Percentiles rank a stretch among this genome's conserved stretches.
Evolutionary conservation across 768 basidiomycete genomes (phyloP).

Genomic region (Grammothele lineata): DNA sequence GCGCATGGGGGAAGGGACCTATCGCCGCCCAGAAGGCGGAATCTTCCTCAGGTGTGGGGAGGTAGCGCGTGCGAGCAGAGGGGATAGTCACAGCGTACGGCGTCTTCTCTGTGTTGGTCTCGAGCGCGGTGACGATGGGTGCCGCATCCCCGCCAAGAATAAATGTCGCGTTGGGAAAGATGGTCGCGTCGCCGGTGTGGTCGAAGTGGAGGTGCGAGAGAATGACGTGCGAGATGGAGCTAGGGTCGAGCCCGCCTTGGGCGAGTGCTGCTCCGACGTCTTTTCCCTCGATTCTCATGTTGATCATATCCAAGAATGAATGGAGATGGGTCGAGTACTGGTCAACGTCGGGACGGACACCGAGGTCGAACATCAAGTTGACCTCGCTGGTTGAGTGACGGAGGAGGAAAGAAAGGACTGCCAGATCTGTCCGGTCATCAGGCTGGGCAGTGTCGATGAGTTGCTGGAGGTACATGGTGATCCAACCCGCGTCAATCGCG

Average conservation of each 20-base stretch:
- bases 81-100: slow-evolving; percentile 15
- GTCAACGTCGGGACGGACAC: slow-evolving; percentile 41
- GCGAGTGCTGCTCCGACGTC: slow-evolving; percentile 42
- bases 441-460: slow-evolving; percentile 30
- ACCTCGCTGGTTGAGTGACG: slow-evolving; percentile 34
- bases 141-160: slow-evolving; percentile 41
- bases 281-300: slow-evolving; percentile 8
- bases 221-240: slow-evolving; percentile 41
- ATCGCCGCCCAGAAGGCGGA: slow-evolving; percentile 31
- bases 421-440: slow-evolving; percentile 28
- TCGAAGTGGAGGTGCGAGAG: slow-evolving; percentile 57
- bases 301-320: slow-evolving; percentile 5
- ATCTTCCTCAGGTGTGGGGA: slow-evolving; percentile 30
- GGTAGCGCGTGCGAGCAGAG: slow-evolving; percentile 4
- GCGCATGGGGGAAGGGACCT: slow-evolving; percentile 40
- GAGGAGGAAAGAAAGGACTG: slow-evolving; percentile 50
- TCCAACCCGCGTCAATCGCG: slow-evolving; percentile 47
- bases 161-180: slow-evolving; percentile 45
- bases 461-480: slow-evolving; percentile 34
- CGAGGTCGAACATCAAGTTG: slow-evolving; percentile 48
- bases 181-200: slow-evolving; percentile 40
- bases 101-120: slow-evolving; percentile 36
- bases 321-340: slow-evolving; percentile 32
- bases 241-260: slow-evolving; percentile 43
- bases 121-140: slow-evolving; percentile 33